Evolutionary conservation across 306 rosid genomes (phyloP), one percentile per base, ranked within the genome.

Genomic region (Vicia villosa): DNA sequence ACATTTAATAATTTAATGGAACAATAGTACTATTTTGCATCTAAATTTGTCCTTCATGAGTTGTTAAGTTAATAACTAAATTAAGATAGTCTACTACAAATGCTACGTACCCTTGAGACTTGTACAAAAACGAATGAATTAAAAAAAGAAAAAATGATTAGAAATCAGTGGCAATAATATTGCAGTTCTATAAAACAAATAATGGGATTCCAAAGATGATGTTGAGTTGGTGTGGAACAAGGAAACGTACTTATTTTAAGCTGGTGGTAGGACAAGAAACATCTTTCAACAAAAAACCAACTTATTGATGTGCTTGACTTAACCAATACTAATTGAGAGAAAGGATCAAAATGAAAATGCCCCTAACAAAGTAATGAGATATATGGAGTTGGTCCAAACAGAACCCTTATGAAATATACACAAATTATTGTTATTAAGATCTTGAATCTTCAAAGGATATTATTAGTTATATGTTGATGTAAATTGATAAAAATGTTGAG

Each of bases 191-290:
- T n/a, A 72, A 81, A 82, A 80, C 87, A 74, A 82, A 85, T 91
- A 47, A 86, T 91, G 86, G 88, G 89, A 85, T 86, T 78, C 86
- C 73, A 80, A 76, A 86, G 78, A 85, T 85, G 81, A 80, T 91
- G 97, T 77, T 85, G 20, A 76, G 91, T 60, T 76, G 89, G 89
- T 86, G 86, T 63, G 82, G 68, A 80, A 78, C 95, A 91, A 36
- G 65, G 60, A 38, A 69, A 78, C 26, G 14, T 51, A 66, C 57
- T 56, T 69, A 37, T 73, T 20, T 61, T 61, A 79, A 32, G 59
- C 17, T 26, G 54, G 74, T 43, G 80, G 64, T 38, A 63, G 74
- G 86, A 69, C 89, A 86, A 22, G 36, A 78, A 80, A 83, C 84
- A 65, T 75, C 37, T 80, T 47, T 49, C 68, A 88, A 66, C 60